phyloP scores from a whole-genome alignment of 169 alveolate genomes.

The Eimeria sp. region DNA sequence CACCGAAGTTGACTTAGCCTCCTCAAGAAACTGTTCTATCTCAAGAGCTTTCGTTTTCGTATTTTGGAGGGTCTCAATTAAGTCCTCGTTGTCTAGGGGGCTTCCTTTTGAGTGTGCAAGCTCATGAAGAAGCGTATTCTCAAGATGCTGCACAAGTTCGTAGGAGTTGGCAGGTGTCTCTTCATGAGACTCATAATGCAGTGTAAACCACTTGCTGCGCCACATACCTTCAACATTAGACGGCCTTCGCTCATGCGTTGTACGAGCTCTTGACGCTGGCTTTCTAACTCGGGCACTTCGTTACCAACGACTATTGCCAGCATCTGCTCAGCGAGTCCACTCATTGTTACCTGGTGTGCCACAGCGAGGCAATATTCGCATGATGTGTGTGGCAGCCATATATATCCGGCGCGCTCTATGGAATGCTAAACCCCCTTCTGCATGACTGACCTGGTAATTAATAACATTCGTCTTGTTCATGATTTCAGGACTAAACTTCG shows the following conservation, averaged over 20 bases:
- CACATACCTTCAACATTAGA: slow-evolving; percentile 89
- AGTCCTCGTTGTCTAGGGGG: slow-evolving; percentile 95
- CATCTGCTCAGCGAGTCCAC: slow-evolving; percentile 96
- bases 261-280: slow-evolving; percentile 93
- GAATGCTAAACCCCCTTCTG: not conserved
- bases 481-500: slow-evolving; percentile 96
- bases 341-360: slow-evolving; percentile 88
- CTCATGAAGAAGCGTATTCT: slow-evolving; percentile 94
- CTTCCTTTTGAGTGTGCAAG: slow-evolving; percentile 95
- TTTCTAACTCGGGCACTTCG: slow-evolving; percentile 96
- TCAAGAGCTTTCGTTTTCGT: slow-evolving; percentile 95
- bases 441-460: slow-evolving; percentile 88
- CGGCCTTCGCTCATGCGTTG: slow-evolving; percentile 95
- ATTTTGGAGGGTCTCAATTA: slow-evolving; percentile 93
- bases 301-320: slow-evolving; percentile 96
- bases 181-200: not conserved
- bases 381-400: not conserved
- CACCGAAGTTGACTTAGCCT: slow-evolving; percentile 94
- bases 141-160: slow-evolving; percentile 88
- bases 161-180: not conserved
- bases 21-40: slow-evolving; percentile 93
- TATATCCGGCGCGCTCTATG: not conserved
- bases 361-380: not conserved
- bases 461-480: slow-evolving; percentile 96
- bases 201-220: not conserved